Percentiles rank a stretch among this genome's conserved stretches.
Conservation (phyloP, 129 eudicot species). For the Lactuca saligna region DNA sequence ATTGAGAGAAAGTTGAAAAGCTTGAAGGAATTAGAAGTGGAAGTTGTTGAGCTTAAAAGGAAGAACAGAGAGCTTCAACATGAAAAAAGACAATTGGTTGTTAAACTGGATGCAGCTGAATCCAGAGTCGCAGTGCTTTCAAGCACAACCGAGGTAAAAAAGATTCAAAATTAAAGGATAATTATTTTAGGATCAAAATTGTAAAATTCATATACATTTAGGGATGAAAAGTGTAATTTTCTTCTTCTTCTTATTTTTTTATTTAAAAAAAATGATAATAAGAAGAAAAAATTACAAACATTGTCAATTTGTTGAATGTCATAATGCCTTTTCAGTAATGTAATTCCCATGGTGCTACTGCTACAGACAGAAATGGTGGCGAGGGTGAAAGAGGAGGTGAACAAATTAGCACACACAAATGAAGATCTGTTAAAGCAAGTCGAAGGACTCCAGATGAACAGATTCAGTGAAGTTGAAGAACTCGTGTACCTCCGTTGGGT, state of each 20-base stretch:
- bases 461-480: slow-evolving; percentile 99
- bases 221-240: too few species aligned
- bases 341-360: slow-evolving; percentile 32
- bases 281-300: too few species aligned
- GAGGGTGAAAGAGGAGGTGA: slow-evolving; percentile 79
- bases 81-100: slow-evolving; percentile 75
- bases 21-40: slow-evolving; percentile 73
- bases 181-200: neutral
- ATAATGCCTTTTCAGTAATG: slow-evolving; percentile 2
- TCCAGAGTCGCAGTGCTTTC: slow-evolving; percentile 59
- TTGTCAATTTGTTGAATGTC: neutral
- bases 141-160: slow-evolving; percentile 76
- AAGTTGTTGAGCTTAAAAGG: slow-evolving; percentile 82
- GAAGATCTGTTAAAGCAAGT: slow-evolving; percentile 93
- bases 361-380: slow-evolving; percentile 89
- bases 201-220: too few species aligned
- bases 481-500: slow-evolving; percentile 99
- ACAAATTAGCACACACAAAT: slow-evolving; percentile 61
- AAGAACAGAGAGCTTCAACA: slow-evolving; percentile 91
- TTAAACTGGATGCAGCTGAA: slow-evolving; percentile 80
- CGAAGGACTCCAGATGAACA: slow-evolving; percentile 96
- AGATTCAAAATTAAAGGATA: too few species aligned
- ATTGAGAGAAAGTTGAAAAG: slow-evolving; percentile 76
- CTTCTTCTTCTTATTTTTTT: too few species aligned
- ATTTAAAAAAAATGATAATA: too few species aligned